Evolutionary conservation across 768 basidiomycete genomes (phyloP).

Genomic region (Calocera cornea): DNA sequence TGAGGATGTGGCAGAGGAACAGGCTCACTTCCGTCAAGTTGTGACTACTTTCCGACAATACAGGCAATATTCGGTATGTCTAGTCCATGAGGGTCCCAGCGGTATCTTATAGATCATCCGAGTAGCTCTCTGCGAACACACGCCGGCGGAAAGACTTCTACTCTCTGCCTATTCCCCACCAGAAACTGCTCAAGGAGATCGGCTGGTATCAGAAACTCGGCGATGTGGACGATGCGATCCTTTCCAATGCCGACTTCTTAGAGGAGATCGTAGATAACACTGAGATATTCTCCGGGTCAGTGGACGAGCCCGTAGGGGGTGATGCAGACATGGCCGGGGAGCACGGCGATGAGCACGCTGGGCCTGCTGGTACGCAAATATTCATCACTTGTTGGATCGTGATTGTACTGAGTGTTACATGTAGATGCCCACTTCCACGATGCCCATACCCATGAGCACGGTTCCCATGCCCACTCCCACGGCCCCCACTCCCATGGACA

Average conservation of each 20-base stretch:
- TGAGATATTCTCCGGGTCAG: slow-evolving; percentile 47
- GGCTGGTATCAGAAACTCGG: slow-evolving; percentile 71
- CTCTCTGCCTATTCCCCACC: slow-evolving; percentile 53
- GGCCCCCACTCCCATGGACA: slow-evolving; percentile 20
- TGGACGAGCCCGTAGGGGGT: slow-evolving; percentile 33
- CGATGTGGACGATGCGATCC: slow-evolving; percentile 67
- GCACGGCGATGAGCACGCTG: slow-evolving; percentile 14
- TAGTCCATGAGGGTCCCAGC: background rate
- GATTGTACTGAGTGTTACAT: background rate
- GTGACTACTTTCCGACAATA: slow-evolving; percentile 64
- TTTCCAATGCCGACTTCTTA: slow-evolving; percentile 67
- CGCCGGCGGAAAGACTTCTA: slow-evolving; percentile 65
- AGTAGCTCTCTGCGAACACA: slow-evolving; percentile 45
- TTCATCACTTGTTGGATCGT: too few relatives aligned
- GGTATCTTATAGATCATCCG: background rate
- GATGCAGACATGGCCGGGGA: slow-evolving; percentile 20
- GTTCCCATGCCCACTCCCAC: slow-evolving; percentile 14
- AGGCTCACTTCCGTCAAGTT: slow-evolving; percentile 60
- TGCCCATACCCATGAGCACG: slow-evolving; percentile 19
- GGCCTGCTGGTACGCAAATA: too few relatives aligned
- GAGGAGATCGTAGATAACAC: slow-evolving; percentile 60
- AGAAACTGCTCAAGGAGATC: slow-evolving; percentile 47
- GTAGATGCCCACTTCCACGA: slow-evolving; percentile 6
- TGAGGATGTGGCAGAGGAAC: slow-evolving; percentile 35
- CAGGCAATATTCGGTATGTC: slow-evolving; percentile 50